These are phyloP conservation scores for Prunus armeniaca DNA, from an alignment of 306 rosid genomes.

Conservation along the genomic window DNA sequence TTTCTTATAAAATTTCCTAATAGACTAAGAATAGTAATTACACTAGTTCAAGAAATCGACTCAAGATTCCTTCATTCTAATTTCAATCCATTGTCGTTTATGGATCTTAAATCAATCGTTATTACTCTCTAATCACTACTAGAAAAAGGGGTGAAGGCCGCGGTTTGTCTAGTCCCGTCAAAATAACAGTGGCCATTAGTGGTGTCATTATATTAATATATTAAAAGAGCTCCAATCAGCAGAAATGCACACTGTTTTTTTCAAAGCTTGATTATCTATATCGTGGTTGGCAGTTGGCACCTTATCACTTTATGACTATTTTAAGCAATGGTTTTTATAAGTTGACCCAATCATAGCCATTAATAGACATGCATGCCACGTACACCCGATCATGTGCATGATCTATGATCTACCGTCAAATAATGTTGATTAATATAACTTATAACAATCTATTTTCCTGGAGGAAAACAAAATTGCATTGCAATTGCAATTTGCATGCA, in stretches of 20 bases:
- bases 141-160: too few relatives aligned
- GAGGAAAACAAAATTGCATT: not conserved
- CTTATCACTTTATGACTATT: not conserved
- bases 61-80: not conserved
- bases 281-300: not conserved
- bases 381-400: not conserved
- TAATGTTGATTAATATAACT: not conserved
- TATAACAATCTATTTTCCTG: not conserved
- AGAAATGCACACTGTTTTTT: not conserved
- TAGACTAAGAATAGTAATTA: constrained; percentile 5
- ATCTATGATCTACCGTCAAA: not conserved
- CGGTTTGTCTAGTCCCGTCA: too few relatives aligned
- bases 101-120: too few relatives aligned
- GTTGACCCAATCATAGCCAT: constrained; percentile 7
- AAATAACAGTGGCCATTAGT: too few relatives aligned
- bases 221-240: not conserved
- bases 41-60: not conserved
- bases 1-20: not conserved
- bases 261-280: not conserved
- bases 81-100: too few relatives aligned
- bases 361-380: not conserved
- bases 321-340: not conserved
- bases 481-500: constrained; percentile 14
- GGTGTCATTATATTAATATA: too few relatives aligned
- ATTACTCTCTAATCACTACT: too few relatives aligned